phyloP scores from a whole-genome alignment of 805 yeast genomes.

The Blastobotrys americana region DNA sequence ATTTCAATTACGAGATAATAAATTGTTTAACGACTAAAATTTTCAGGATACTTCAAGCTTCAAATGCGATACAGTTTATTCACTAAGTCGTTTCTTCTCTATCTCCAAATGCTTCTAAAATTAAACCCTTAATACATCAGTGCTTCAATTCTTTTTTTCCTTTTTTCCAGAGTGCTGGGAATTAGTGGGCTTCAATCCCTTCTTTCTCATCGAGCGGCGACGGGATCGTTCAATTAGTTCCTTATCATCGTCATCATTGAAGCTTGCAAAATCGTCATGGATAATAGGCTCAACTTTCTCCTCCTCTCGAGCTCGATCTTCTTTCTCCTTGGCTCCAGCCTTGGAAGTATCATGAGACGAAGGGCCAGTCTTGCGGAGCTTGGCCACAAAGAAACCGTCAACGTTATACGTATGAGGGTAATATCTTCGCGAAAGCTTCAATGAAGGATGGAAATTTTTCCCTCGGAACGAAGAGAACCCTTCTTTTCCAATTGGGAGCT shows the following conservation, averaged over 20 bases:
- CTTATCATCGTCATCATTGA: slow-evolving; percentile 70
- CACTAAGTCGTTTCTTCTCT: too few relatives aligned
- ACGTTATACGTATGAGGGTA: slow-evolving; percentile 98
- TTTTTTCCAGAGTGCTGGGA: slow-evolving; percentile 6
- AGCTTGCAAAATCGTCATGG: slow-evolving; percentile 77
- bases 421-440: slow-evolving; percentile 83
- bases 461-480: slow-evolving; percentile 94
- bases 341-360: slow-evolving; percentile 78
- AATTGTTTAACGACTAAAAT: too few relatives aligned
- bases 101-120: too few relatives aligned
- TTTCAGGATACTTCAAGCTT: too few relatives aligned
- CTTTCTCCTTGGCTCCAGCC: slow-evolving; percentile 86
- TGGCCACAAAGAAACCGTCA: slow-evolving; percentile 97
- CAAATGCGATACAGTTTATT: too few relatives aligned
- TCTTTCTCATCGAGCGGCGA: slow-evolving; percentile 28
- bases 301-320: slow-evolving; percentile 59
- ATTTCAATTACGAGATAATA: too few relatives aligned
- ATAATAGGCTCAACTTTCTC: slow-evolving; percentile 64
- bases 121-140: too few relatives aligned
- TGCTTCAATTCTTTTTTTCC: not conserved
- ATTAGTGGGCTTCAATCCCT: slow-evolving; percentile 28
- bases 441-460: slow-evolving; percentile 70
- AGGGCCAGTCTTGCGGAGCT: slow-evolving; percentile 83
- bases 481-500: slow-evolving; percentile 87
- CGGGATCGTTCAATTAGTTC: slow-evolving; percentile 57